phyloP scores from a whole-genome alignment of 2,329 filamentous ascomycete genomes.

The Apiospora phragmitis region DNA sequence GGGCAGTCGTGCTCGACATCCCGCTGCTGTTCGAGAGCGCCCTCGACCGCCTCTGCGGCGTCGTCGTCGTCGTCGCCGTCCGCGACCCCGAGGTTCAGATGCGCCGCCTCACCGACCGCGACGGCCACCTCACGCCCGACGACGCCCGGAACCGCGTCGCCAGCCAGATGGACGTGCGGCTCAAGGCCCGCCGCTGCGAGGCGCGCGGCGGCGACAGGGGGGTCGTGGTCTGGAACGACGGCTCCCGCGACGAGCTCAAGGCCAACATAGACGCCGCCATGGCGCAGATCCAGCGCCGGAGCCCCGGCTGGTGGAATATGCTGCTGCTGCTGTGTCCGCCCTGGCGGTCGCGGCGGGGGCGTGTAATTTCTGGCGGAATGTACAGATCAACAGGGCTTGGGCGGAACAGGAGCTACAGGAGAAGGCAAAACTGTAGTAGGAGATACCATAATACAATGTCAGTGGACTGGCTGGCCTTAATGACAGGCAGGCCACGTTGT shows the following conservation, averaged over 20 bases:
- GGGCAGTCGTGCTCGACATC: conserved; percentile 91
- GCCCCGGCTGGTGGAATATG: conserved; percentile 85
- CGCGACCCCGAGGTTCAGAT: conserved; percentile 80
- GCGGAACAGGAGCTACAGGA: conserved; percentile 54
- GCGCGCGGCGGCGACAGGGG: conserved; percentile 65
- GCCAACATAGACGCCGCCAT: conserved; percentile 68
- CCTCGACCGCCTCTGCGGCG: conserved; percentile 83
- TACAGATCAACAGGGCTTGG: conserved; percentile 71
- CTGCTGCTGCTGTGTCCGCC: conserved; percentile 70
- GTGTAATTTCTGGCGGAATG: conserved; percentile 74
- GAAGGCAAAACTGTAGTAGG: conserved; percentile 41
- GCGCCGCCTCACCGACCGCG: conserved; percentile 70
- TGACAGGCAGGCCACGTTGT: background rate
- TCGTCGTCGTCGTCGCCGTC: conserved; percentile 85
- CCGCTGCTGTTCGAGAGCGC: conserved; percentile 88
- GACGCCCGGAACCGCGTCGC: conserved; percentile 85
- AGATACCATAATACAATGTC: background rate
- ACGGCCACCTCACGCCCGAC: conserved; percentile 76
- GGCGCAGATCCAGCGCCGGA: conserved; percentile 57
- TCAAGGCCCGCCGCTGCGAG: conserved; percentile 77
- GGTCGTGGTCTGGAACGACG: conserved; percentile 90
- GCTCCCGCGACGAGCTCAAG: conserved; percentile 68
- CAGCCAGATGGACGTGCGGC: conserved; percentile 82
- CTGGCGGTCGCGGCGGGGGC: conserved; percentile 67
- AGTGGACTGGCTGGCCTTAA: background rate